phyloP scores from a whole-genome alignment of 345 rosid species.

The Schrenkiella parvula region DNA sequence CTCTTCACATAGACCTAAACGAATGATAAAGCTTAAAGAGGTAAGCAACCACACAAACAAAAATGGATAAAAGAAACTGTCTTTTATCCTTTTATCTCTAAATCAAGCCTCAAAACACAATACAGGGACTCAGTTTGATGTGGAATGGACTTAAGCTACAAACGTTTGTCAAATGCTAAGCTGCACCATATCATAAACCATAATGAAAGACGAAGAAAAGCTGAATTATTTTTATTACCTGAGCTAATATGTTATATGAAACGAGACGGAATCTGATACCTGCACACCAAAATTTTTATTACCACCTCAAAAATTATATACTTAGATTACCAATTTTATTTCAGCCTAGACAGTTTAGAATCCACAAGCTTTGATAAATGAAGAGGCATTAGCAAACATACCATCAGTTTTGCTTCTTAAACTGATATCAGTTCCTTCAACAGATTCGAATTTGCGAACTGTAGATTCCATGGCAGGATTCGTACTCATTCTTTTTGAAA shows the following conservation, averaged over 20 bases:
- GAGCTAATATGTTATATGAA: slow-evolving; percentile 70
- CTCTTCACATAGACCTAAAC: slow-evolving; percentile 76
- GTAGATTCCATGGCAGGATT: slow-evolving; percentile 30
- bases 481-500: slow-evolving; percentile 45
- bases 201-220: not conserved
- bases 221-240: slow-evolving; percentile 34
- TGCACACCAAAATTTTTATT: slow-evolving; percentile 14
- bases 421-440: slow-evolving; percentile 42
- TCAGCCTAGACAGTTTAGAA: not conserved
- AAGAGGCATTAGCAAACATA: slow-evolving; percentile 14
- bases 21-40: not conserved
- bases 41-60: not conserved
- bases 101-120: not conserved
- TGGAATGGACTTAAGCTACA: not conserved
- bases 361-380: not conserved
- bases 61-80: not conserved
- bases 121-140: not conserved
- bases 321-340: not conserved
- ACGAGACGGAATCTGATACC: slow-evolving; percentile 59
- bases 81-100: not conserved
- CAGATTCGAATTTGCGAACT: slow-evolving; percentile 50
- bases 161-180: not conserved
- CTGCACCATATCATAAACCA: not conserved
- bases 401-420: slow-evolving; percentile 46
- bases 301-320: not conserved